phyloP scores from a whole-genome alignment of 1,284 basidiomycete species.

The Agroathelia rolfsii region DNA sequence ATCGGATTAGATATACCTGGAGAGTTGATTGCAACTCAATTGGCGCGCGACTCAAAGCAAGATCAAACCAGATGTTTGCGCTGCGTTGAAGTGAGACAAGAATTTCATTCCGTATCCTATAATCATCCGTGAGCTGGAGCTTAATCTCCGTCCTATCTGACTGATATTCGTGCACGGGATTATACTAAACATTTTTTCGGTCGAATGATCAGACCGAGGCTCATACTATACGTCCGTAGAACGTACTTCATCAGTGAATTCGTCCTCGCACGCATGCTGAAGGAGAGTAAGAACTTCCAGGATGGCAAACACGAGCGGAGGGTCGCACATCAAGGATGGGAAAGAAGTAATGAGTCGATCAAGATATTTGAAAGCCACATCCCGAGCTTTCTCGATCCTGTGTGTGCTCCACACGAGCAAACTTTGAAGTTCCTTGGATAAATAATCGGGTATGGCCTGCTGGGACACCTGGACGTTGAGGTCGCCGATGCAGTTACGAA shows the following conservation, averaged over 20 bases:
- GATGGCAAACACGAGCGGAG: constrained; percentile 79
- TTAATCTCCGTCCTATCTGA: constrained; percentile 72
- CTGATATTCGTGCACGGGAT: constrained; percentile 75
- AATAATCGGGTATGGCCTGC: constrained; percentile 67
- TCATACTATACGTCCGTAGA: constrained; percentile 1
- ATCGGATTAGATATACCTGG: constrained; percentile 47
- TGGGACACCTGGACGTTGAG: constrained; percentile 67
- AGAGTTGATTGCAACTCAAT: constrained; percentile 88
- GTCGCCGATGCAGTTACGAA: constrained; percentile 61
- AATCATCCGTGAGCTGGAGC: constrained; percentile 83
- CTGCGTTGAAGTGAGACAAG: constrained; percentile 66
- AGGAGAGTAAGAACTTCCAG: constrained; percentile 89
- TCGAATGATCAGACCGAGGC: too few species aligned
- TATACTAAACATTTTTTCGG: too few species aligned
- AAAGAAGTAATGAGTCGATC: constrained; percentile 86
- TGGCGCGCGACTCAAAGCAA: constrained; percentile 81
- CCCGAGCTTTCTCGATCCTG: constrained; percentile 72
- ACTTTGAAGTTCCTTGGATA: constrained; percentile 68
- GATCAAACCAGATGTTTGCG: constrained; percentile 75
- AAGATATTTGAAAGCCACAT: constrained; percentile 76
- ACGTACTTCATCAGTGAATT: constrained; percentile 83
- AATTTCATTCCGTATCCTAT: constrained; percentile 79
- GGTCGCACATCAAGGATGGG: constrained; percentile 90
- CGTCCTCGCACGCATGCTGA: constrained; percentile 82
- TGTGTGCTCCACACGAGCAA: constrained; percentile 81